phyloP scores from a whole-genome alignment of 2,329 filamentous ascomycete genomes.

The Dactylonectria macrodidyma region DNA sequence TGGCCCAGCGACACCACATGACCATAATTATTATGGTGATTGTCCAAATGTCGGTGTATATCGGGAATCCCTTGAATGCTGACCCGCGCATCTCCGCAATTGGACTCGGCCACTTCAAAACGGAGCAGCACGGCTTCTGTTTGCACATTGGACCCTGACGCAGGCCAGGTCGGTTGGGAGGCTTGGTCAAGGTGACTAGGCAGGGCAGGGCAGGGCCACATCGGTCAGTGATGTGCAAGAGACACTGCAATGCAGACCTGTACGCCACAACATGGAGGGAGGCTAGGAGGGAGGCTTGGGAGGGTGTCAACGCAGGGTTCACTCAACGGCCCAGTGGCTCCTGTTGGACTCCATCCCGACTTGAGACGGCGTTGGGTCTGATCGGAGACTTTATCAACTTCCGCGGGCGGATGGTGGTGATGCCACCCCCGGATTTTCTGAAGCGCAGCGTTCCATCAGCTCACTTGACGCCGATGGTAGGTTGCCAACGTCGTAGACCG shows the following conservation, averaged over 20 bases:
- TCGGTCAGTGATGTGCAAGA: constrained; percentile 6
- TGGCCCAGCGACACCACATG: constrained; percentile 41
- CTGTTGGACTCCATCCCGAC: constrained; percentile 15
- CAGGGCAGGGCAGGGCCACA: not conserved
- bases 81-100: constrained; percentile 38
- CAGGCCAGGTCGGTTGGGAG: not conserved
- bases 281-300: not conserved
- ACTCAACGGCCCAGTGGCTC: constrained; percentile 10
- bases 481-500: not conserved
- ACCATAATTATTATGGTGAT: constrained; percentile 43
- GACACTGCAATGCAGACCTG: constrained; percentile 5
- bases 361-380: constrained; percentile 12
- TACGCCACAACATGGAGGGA: constrained; percentile 15
- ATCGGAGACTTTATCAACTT: constrained; percentile 13
- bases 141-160: constrained; percentile 11
- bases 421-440: constrained; percentile 16
- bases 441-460: constrained; percentile 24
- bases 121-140: constrained; percentile 17
- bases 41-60: constrained; percentile 48
- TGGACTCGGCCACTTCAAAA: constrained; percentile 23
- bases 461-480: constrained; percentile 30
- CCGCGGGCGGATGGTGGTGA: not conserved
- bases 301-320: constrained; percentile 22
- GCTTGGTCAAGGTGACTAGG: no score
- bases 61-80: constrained; percentile 24